Percentiles rank a stretch among this genome's conserved stretches.
Evolutionary conservation across 306 rosid genomes (phyloP).

Genomic region (Adenanthera pavonina): DNA sequence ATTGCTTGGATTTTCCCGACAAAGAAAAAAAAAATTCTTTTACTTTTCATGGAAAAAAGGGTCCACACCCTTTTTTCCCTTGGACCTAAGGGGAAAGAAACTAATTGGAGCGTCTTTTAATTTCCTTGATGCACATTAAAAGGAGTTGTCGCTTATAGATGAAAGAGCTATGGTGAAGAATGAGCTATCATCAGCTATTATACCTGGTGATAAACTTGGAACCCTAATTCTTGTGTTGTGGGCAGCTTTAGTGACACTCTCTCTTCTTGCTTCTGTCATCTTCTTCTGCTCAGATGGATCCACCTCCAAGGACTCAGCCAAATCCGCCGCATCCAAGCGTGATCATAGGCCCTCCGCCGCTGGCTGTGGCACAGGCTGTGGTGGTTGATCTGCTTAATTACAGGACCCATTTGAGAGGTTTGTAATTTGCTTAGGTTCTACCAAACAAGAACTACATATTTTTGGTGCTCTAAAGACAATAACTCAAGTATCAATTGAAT

Average conservation of each 20-base stretch:
- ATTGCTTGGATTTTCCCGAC: no score
- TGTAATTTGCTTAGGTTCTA: neutral
- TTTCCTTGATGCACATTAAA: no score
- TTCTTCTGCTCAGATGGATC: constrained; percentile 72
- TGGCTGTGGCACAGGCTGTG: constrained; percentile 57
- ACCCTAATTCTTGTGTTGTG: constrained; percentile 47
- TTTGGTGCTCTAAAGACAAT: no score
- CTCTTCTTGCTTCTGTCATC: constrained; percentile 54
- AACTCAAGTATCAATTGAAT: neutral
- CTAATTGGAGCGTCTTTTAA: no score
- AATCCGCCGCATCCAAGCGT: constrained; percentile 38
- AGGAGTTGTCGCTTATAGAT: constrained; percentile 31
- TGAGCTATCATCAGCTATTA: neutral
- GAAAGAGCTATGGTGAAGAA: constrained; percentile 25
- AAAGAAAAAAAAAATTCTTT: no score
- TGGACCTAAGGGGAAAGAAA: no score
- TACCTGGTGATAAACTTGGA: constrained; percentile 42
- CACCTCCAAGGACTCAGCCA: constrained; percentile 49
- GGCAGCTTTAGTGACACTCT: constrained; percentile 47
- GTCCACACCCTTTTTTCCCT: no score
- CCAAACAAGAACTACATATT: no score
- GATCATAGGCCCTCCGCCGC: constrained; percentile 41
- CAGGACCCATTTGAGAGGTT: neutral
- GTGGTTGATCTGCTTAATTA: constrained; percentile 42
- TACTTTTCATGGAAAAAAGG: no score